phyloP scores from a whole-genome alignment of 306 rosid genomes.

The Castanea sativa region DNA sequence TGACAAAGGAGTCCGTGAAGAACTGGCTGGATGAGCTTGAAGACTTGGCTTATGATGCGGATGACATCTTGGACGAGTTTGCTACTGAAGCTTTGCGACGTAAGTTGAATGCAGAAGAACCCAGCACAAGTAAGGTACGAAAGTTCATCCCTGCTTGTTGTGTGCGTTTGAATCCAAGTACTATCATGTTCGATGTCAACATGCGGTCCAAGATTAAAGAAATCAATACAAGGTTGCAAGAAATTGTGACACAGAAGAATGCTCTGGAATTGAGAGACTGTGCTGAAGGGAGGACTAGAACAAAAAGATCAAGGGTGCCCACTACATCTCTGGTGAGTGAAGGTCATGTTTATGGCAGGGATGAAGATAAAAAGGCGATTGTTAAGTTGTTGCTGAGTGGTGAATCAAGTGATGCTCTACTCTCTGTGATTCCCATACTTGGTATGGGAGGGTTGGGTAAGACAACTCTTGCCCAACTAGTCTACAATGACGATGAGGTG shows the following conservation, averaged over 20 bases:
- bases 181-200: not conserved
- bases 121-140: not conserved
- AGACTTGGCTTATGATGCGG: slow-evolving; percentile 12
- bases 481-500: too few species aligned
- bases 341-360: too few species aligned
- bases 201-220: not conserved
- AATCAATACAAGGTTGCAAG: not conserved
- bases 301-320: too few species aligned
- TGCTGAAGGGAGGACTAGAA: not conserved
- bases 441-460: too few species aligned
- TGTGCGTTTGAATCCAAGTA: not conserved
- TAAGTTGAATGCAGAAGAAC: not conserved
- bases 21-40: slow-evolving; percentile 11
- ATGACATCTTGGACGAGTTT: slow-evolving; percentile 20
- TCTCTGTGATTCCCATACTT: too few species aligned
- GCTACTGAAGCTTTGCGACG: not conserved
- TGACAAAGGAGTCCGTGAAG: not conserved
- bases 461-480: too few species aligned
- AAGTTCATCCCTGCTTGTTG: not conserved
- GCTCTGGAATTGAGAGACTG: not conserved
- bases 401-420: too few species aligned
- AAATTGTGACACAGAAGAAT: not conserved
- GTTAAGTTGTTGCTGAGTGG: too few species aligned
- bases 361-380: too few species aligned
- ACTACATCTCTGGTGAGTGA: too few species aligned